phyloP scores from a whole-genome alignment of 176 grass and related monocot genomes.

The Aegilops sharonensis region DNA sequence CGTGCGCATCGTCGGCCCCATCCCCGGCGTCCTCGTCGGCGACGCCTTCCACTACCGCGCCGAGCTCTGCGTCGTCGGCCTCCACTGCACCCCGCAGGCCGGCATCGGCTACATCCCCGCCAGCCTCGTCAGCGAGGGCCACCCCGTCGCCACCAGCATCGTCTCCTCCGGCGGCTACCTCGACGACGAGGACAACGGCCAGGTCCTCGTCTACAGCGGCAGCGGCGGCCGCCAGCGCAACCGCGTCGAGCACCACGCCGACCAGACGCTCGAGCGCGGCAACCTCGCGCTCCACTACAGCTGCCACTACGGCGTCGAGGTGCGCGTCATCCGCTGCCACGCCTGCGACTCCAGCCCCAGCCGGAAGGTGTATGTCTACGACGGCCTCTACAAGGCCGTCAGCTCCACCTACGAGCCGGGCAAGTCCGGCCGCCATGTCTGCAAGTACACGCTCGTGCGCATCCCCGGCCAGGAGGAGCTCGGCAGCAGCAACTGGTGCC shows the following conservation, averaged over 20 bases:
- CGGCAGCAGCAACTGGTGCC: slow-evolving; percentile 51
- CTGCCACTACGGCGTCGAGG: slow-evolving; percentile 70
- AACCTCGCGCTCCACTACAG: slow-evolving; percentile 88
- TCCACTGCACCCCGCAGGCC: slow-evolving; percentile 73
- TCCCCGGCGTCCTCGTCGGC: slow-evolving; percentile 71
- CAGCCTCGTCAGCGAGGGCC: slow-evolving; percentile 46
- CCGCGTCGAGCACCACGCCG: slow-evolving; percentile 35
- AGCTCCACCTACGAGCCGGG: slow-evolving; percentile 43
- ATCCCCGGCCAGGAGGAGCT: slow-evolving; percentile 49
- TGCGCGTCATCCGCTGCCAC: slow-evolving; percentile 71
- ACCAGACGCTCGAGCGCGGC: slow-evolving; percentile 74
- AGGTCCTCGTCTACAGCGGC: slow-evolving; percentile 82
- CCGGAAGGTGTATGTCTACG: slow-evolving; percentile 68
- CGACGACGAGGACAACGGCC: slow-evolving; percentile 78
- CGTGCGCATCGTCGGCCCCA: slow-evolving; percentile 54
- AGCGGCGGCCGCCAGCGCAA: slow-evolving; percentile 76
- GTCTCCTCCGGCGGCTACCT: slow-evolving; percentile 86
- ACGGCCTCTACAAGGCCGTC: slow-evolving; percentile 79
- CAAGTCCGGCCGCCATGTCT: slow-evolving; percentile 65
- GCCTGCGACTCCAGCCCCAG: slow-evolving; percentile 33
- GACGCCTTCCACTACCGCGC: slow-evolving; percentile 90
- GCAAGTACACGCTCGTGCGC: slow-evolving; percentile 68
- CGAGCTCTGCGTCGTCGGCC: slow-evolving; percentile 76
- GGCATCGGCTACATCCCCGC: slow-evolving; percentile 71
- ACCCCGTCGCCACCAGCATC: slow-evolving; percentile 85